Percentiles rank a stretch among this genome's conserved stretches.
Conservation (phyloP, 768 basidiomycete genomes). For the Sporobolomyces phaffii region DNA sequence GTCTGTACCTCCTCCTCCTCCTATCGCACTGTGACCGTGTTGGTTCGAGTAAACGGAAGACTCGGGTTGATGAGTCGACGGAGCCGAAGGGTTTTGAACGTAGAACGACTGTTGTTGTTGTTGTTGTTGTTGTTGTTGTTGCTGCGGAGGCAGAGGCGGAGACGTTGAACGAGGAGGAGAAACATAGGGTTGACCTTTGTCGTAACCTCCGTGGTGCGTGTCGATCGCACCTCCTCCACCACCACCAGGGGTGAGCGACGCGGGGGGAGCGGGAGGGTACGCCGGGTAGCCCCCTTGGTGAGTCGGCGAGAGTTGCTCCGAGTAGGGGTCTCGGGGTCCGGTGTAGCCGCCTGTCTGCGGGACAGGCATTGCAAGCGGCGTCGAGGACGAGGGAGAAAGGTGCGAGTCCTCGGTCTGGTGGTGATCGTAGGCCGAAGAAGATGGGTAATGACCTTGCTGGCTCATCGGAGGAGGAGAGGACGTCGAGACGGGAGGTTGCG, state of each 20-base stretch:
- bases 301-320: slow-evolving; percentile 3
- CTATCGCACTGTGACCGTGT: not conserved
- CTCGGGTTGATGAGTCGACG: not conserved
- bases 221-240: not conserved
- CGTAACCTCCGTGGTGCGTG: not conserved
- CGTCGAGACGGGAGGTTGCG: not conserved
- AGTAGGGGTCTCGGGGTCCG: not conserved
- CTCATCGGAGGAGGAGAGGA: not conserved
- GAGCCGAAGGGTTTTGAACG: slow-evolving; percentile 24
- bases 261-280: slow-evolving; percentile 12
- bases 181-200: not conserved
- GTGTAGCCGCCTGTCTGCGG: not conserved
- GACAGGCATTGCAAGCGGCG: not conserved
- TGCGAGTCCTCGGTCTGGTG: not conserved
- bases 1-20: not conserved
- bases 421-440: not conserved
- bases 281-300: slow-evolving; percentile 21
- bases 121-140: not conserved
- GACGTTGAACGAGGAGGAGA: not conserved
- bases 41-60: not conserved
- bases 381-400: not conserved
- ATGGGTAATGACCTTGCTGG: not conserved
- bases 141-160: not conserved
- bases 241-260: not conserved
- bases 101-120: slow-evolving; percentile 5